phyloP scores from a whole-genome alignment of 1,284 basidiomycete species.

The Moniliophthora roreri region DNA sequence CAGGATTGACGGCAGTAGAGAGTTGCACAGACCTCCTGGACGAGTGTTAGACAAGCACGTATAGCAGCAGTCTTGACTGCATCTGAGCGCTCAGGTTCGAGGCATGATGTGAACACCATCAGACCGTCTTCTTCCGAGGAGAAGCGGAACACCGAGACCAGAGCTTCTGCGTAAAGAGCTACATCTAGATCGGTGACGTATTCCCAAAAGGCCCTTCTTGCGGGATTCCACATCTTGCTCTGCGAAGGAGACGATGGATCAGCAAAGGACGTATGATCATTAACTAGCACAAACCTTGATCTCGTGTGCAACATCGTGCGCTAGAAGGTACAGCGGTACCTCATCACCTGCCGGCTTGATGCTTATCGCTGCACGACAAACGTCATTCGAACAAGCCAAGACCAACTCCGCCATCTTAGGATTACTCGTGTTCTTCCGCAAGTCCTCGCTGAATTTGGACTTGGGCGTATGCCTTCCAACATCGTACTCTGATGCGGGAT shows the following conservation, averaged over 20 bases:
- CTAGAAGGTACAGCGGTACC: slow-evolving; percentile 67
- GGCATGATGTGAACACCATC: slow-evolving; percentile 58
- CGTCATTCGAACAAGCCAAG: slow-evolving; percentile 77
- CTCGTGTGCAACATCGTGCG: slow-evolving; percentile 75
- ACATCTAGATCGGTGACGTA: slow-evolving; percentile 71
- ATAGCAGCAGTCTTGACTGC: slow-evolving; percentile 79
- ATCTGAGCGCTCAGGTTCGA: slow-evolving; percentile 76
- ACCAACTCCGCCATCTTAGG: slow-evolving; percentile 65
- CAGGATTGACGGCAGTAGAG: slow-evolving; percentile 4
- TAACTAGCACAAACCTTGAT: slow-evolving; percentile 62
- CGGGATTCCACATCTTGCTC: slow-evolving; percentile 45
- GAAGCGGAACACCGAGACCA: slow-evolving; percentile 73
- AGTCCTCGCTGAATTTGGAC: slow-evolving; percentile 59
- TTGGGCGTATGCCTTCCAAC: slow-evolving; percentile 20
- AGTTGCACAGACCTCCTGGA: slow-evolving; percentile 39
- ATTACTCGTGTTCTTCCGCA: slow-evolving; percentile 49
- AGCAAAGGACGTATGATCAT: not conserved
- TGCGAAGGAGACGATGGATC: slow-evolving; percentile 14
- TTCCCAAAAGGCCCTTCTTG: slow-evolving; percentile 71
- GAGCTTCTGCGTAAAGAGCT: slow-evolving; percentile 74
- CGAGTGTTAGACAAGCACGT: slow-evolving; percentile 60
- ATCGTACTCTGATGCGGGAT: slow-evolving; percentile 36
- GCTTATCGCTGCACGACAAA: slow-evolving; percentile 78
- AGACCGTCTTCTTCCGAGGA: slow-evolving; percentile 61
- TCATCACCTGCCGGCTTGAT: slow-evolving; percentile 63